A percentile compares a stretch with the other conserved stretches of the same genome.
Conservation (phyloP, 768 basidiomycete genomes). For the Phlegmacium glaucopus region DNA sequence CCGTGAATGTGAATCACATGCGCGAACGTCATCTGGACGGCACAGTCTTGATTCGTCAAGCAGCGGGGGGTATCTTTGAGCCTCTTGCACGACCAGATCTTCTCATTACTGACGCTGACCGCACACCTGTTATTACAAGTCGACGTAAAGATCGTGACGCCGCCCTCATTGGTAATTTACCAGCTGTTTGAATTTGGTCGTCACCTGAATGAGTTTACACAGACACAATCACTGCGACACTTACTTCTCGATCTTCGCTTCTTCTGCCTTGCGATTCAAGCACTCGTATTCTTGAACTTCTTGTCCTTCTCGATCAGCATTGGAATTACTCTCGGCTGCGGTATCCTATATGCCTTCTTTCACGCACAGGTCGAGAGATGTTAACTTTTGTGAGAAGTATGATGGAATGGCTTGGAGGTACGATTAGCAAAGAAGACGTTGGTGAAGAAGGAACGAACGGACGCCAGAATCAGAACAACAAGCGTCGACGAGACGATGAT, state of each 20-base stretch:
- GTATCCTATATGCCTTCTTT: conserved; percentile 92
- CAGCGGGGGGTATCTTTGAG: conserved; percentile 79
- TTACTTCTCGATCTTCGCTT: conserved; percentile 76
- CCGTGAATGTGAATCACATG: conserved; percentile 95
- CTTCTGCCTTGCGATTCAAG: conserved; percentile 92
- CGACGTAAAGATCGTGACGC: conserved; percentile 89
- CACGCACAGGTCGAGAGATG: conserved; percentile 90
- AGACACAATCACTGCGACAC: conserved; percentile 89
- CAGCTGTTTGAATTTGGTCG: background rate
- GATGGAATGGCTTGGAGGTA: conserved; percentile 99
- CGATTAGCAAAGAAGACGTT: conserved; percentile 88
- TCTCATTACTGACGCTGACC: conserved; percentile 89
- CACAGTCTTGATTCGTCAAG: conserved; percentile 76
- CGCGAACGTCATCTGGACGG: conserved; percentile 94
- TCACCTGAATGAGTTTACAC: conserved; percentile 9
- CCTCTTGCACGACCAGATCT: conserved; percentile 87
- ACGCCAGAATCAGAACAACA: conserved; percentile 47
- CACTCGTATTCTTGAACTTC: conserved; percentile 91
- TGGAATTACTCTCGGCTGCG: conserved; percentile 87
- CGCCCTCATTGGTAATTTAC: conserved; percentile 69
- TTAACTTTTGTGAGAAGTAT: conserved; percentile 90
- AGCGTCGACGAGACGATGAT: conserved; percentile 61
- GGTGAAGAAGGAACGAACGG: conserved; percentile 69
- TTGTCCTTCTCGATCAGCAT: conserved; percentile 94
- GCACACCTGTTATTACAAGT: conserved; percentile 78